Conservation (phyloP, 2,329 filamentous ascomycete genomes). For the Rhytidhysteron rufulum region DNA sequence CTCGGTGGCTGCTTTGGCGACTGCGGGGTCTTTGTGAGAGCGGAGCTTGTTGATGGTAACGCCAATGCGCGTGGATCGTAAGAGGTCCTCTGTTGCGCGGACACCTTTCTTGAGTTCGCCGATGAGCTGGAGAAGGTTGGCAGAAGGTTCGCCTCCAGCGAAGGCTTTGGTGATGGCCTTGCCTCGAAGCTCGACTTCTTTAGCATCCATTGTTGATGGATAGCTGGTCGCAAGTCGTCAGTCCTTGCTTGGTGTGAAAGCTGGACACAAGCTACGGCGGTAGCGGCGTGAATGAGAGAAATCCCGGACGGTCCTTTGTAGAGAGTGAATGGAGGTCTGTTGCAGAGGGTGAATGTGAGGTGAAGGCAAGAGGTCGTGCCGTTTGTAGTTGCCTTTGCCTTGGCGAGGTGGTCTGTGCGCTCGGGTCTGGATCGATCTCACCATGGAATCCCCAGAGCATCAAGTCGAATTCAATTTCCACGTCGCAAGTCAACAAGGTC, state of each 20-base stretch:
- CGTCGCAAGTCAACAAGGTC: too few species aligned
- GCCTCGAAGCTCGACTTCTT: constrained; percentile 73
- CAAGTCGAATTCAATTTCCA: too few species aligned
- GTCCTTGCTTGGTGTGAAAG: too few species aligned
- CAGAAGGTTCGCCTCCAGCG: constrained; percentile 67
- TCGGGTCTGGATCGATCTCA: too few species aligned
- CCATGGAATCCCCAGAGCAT: too few species aligned
- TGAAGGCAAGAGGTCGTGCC: not conserved
- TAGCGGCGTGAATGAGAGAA: too few species aligned
- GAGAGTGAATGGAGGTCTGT: constrained; percentile 2
- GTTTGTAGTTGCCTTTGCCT: not conserved
- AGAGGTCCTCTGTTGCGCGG: constrained; percentile 79
- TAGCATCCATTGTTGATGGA: constrained; percentile 63
- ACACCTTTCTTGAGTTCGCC: constrained; percentile 76
- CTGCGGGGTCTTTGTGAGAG: constrained; percentile 67
- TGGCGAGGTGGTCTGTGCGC: too few species aligned
- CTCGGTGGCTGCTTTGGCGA: constrained; percentile 71
- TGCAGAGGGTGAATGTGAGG: not conserved
- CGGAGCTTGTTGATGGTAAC: constrained; percentile 85
- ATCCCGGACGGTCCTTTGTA: constrained; percentile 1
- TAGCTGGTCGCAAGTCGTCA: too few species aligned
- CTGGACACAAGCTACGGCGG: too few species aligned
- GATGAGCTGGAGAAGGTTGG: constrained; percentile 70
- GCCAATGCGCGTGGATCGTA: constrained; percentile 88
- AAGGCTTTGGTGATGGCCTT: constrained; percentile 78